Evolutionary conservation across 257 asterid species (phyloP).

Genomic region (Solanum okadae): DNA sequence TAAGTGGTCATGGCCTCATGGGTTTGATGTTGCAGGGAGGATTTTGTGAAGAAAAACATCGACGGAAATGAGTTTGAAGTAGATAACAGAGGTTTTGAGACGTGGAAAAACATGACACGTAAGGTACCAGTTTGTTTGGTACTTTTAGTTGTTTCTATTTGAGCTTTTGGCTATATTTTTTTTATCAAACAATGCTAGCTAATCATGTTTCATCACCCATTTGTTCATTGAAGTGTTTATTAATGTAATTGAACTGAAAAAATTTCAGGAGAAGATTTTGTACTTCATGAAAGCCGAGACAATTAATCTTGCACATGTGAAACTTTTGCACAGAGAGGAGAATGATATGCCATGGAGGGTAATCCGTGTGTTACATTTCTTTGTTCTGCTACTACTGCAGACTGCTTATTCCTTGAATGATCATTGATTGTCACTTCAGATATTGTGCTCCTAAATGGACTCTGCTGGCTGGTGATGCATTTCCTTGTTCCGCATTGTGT

Average conservation of each 20-base stretch:
- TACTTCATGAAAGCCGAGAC: slow-evolving; percentile 29
- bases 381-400: background rate
- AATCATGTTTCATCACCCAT: background rate
- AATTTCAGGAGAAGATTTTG: slow-evolving; percentile 28
- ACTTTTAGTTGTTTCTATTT: background rate
- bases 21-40: slow-evolving; percentile 40
- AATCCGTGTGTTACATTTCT: background rate
- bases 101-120: slow-evolving; percentile 45
- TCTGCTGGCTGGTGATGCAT: background rate
- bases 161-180: background rate
- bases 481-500: background rate
- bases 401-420: background rate
- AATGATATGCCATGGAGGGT: slow-evolving; percentile 11
- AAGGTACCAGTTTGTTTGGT: slow-evolving; percentile 18
- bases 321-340: slow-evolving; percentile 27
- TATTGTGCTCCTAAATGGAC: background rate
- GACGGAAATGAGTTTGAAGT: slow-evolving; percentile 32
- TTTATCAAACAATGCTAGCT: background rate
- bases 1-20: background rate
- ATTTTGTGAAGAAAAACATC: slow-evolving; percentile 18
- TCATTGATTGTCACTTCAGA: background rate
- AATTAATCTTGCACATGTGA: slow-evolving; percentile 22
- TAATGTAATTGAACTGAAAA: background rate
- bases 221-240: background rate
- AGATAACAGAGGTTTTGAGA: slow-evolving; percentile 37